phyloP scores from a whole-genome alignment of 805 yeast species.

The Teunomyces gatunensis region DNA sequence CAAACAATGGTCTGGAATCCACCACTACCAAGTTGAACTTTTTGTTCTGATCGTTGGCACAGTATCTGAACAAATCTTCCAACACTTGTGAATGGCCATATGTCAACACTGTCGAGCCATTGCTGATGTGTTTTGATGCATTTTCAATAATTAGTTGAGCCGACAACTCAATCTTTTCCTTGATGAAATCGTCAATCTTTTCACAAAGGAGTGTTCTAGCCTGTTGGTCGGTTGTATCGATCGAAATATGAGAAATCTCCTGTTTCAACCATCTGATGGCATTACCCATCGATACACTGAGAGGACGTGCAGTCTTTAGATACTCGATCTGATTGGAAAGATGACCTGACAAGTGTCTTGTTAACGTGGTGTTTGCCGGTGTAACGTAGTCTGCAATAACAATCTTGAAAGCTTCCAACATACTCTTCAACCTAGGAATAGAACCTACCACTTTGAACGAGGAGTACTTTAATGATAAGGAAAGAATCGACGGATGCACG shows the following conservation, averaged over 20 bases:
- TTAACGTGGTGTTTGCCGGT: slow-evolving; percentile 79
- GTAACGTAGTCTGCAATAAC: slow-evolving; percentile 81
- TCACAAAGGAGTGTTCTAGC: slow-evolving; percentile 66
- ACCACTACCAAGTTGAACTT: slow-evolving; percentile 78
- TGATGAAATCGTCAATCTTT: slow-evolving; percentile 75
- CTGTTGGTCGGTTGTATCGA: slow-evolving; percentile 62
- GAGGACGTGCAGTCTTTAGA: slow-evolving; percentile 84
- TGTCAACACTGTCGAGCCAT: slow-evolving; percentile 78
- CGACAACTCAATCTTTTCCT: slow-evolving; percentile 81
- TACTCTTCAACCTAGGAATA: slow-evolving; percentile 75
- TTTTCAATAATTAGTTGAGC: slow-evolving; percentile 78
- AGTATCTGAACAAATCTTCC: slow-evolving; percentile 66
- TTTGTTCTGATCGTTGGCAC: slow-evolving; percentile 57
- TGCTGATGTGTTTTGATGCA: slow-evolving; percentile 72
- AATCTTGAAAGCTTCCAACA: slow-evolving; percentile 79
- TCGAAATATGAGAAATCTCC: slow-evolving; percentile 78
- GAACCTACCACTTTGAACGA: slow-evolving; percentile 89
- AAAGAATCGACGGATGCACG: slow-evolving; percentile 82
- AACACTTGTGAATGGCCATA: slow-evolving; percentile 88
- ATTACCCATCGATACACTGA: slow-evolving; percentile 94
- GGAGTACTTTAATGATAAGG: slow-evolving; percentile 76
- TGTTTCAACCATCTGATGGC: slow-evolving; percentile 97
- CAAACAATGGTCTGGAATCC: slow-evolving; percentile 92
- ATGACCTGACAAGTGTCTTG: slow-evolving; percentile 85
- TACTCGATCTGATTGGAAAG: slow-evolving; percentile 91